Evolutionary conservation across 148 eudicot species (phyloP).

Genomic region (Tetragonia tetragonoides): DNA sequence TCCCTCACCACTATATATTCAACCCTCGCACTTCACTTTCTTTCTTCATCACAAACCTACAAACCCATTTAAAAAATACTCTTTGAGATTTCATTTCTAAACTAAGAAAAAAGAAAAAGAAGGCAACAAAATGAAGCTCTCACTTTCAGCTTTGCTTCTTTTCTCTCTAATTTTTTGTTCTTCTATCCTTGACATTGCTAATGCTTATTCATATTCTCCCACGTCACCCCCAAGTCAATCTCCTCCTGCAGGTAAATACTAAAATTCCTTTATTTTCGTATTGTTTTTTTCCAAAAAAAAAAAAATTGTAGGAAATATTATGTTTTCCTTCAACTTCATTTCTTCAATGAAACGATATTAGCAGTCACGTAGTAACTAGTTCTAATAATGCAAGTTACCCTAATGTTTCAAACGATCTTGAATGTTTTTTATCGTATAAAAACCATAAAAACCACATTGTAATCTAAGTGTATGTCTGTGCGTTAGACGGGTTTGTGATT

Average conservation of each 20-base stretch:
- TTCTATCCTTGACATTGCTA: conserved; percentile 15
- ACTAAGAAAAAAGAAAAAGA: background rate
- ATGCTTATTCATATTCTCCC: conserved; percentile 9
- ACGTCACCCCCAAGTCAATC: background rate
- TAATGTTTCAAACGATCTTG: no score
- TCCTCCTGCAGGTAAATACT: conserved; percentile 7
- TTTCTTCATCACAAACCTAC: background rate
- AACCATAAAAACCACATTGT: no score
- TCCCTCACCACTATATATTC: conserved; percentile 1
- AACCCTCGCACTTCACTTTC: background rate
- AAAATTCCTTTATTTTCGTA: background rate
- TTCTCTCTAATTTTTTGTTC: conserved; percentile 18
- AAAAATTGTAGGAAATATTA: no score
- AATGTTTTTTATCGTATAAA: no score
- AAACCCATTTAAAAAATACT: background rate
- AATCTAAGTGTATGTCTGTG: no score
- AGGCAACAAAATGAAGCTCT: conserved; percentile 22
- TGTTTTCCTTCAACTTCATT: no score
- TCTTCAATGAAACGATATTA: no score
- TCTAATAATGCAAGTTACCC: no score
- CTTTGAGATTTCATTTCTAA: no score
- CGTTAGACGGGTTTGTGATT: no score
- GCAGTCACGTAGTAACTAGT: no score
- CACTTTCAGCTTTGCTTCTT: conserved; percentile 10
- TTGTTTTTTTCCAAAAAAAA: no score